These are phyloP conservation scores for Mycocalia duriaeana DNA, from an alignment of 1,284 basidiomycete species.

Conservation along the genomic window DNA sequence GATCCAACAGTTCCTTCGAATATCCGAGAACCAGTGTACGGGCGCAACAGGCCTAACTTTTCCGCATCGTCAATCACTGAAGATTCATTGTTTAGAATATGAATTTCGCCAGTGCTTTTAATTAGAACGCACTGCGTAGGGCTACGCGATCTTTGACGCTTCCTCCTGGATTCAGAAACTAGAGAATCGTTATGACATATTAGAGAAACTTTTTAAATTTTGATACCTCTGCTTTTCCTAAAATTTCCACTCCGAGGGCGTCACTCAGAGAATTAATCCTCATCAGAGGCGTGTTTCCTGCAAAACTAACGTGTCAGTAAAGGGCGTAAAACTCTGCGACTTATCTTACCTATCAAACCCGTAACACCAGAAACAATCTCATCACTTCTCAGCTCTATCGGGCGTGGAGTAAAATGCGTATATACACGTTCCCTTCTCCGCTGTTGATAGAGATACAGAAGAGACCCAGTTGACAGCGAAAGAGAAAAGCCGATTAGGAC, in stretches of 20 bases:
- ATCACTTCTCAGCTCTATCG: conserved; percentile 74
- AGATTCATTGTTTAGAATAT: conserved; percentile 3
- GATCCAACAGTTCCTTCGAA: conserved; percentile 98
- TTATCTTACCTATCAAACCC: conserved; percentile 77
- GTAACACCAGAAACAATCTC: conserved; percentile 72
- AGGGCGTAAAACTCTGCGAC: neutral
- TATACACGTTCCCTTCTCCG: conserved; percentile 37
- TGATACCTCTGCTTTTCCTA: conserved; percentile 88
- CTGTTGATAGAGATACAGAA: conserved; percentile 45
- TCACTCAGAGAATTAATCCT: conserved; percentile 90
- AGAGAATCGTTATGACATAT: neutral
- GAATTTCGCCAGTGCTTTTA: neutral
- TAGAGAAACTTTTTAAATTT: neutral
- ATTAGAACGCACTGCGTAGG: conserved; percentile 54
- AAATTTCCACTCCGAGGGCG: conserved; percentile 87
- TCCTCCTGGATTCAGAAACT: conserved; percentile 96
- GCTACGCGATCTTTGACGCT: conserved; percentile 98
- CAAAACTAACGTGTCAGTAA: neutral
- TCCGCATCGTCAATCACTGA: conserved; percentile 96
- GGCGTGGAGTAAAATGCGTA: conserved; percentile 45
- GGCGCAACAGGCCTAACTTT: conserved; percentile 74
- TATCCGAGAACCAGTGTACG: conserved; percentile 87
- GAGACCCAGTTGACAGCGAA: conserved; percentile 59
- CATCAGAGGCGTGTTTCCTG: conserved; percentile 92
- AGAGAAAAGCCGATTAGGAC: conserved; percentile 67